Evolutionary conservation across 169 alveolate genomes (phyloP).

Genomic region (Plasmodium yoelii): DNA sequence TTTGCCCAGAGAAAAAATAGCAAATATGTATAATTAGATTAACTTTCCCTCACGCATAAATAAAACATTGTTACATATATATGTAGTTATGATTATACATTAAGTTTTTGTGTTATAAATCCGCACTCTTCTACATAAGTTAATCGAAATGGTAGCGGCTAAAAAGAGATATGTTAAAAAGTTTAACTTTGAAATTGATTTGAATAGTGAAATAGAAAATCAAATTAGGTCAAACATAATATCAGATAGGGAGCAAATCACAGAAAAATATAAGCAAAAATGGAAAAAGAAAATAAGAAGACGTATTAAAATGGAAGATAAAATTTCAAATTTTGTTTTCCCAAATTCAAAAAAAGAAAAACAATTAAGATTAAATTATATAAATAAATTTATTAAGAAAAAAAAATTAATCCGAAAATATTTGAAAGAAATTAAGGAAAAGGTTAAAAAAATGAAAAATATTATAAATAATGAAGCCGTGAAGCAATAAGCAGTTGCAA

Average conservation of each 20-base stretch:
- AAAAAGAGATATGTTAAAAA: constrained; percentile 61
- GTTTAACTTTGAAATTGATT: constrained; percentile 48
- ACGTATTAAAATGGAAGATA: constrained; percentile 67
- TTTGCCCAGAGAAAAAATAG: no score
- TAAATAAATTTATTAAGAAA: constrained; percentile 47
- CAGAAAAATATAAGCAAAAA: constrained; percentile 30
- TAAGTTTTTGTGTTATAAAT: no score
- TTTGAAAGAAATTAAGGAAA: constrained; percentile 42
- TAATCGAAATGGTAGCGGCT: constrained; percentile 29
- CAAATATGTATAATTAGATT: no score
- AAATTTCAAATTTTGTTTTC: constrained; percentile 67
- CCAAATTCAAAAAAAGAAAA: constrained; percentile 69
- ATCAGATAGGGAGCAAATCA: constrained; percentile 32
- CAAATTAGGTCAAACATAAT: constrained; percentile 42
- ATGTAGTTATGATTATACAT: no score
- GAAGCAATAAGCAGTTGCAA: no score
- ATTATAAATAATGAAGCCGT: neutral
- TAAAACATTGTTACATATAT: no score
- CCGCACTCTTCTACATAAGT: neutral
- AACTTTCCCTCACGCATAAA: no score
- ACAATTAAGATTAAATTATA: constrained; percentile 52
- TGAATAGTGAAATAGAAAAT: constrained; percentile 49
- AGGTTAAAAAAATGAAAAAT: constrained; percentile 11
- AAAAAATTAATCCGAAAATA: constrained; percentile 39
- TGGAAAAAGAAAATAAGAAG: constrained; percentile 64